phyloP scores from a whole-genome alignment of 768 basidiomycete genomes.

The Trametes punicea region DNA sequence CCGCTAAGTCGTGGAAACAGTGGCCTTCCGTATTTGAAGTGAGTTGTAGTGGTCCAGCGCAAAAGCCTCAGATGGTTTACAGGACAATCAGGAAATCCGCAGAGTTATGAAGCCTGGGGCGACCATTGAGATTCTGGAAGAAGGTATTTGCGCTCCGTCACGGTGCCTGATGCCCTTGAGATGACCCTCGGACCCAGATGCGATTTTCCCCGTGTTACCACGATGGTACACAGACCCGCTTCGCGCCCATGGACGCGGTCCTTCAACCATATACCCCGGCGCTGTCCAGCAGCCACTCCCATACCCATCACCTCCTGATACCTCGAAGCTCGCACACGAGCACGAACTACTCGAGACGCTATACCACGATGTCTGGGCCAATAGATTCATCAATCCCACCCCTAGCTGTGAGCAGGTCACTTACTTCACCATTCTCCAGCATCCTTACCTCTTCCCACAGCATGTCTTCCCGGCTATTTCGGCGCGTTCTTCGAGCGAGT shows the following conservation, averaged over 20 bases:
- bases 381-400: conserved; percentile 66
- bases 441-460: conserved; percentile 31
- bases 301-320: conserved; percentile 3
- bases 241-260: conserved; percentile 41
- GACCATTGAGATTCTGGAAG: conserved; percentile 67
- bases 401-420: conserved; percentile 52
- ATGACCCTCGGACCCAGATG: conserved; percentile 41
- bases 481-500: conserved; percentile 70
- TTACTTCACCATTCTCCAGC: not conserved
- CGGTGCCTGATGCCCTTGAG: not conserved
- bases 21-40: conserved; percentile 71
- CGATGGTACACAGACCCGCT: conserved; percentile 76
- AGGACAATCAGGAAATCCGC: conserved; percentile 56
- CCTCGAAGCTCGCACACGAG: conserved; percentile 43
- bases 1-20: conserved; percentile 32
- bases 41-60: conserved; percentile 13
- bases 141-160: conserved; percentile 41
- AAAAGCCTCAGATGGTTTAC: not conserved
- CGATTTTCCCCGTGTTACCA: conserved; percentile 72
- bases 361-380: conserved; percentile 63
- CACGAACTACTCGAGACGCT: conserved; percentile 69
- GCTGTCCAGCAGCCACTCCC: conserved; percentile 40
- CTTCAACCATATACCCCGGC: conserved; percentile 45
- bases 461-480: conserved; percentile 66
- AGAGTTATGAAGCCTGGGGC: conserved; percentile 70